A percentile compares a stretch with the other conserved stretches of the same genome.
Conservation (phyloP, 1,284 basidiomycete genomes). For the Filobasidium uniguttulatum region DNA sequence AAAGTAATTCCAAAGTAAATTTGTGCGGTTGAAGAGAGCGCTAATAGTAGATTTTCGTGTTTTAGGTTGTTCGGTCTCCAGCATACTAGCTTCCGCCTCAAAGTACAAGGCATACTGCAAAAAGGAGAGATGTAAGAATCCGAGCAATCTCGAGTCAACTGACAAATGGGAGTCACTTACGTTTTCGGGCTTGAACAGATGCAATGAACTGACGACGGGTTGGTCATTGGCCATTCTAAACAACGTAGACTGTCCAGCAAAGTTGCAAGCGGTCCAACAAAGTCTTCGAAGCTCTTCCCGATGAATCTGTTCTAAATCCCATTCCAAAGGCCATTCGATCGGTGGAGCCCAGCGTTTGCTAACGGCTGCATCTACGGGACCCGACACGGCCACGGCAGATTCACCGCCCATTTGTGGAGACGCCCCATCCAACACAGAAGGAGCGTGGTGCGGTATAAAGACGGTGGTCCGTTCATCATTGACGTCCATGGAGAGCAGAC, state of each 20-base stretch:
- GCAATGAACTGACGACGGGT: constrained; percentile 13
- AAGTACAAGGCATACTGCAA: constrained; percentile 21
- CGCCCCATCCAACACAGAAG: neutral
- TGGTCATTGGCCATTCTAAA: constrained; percentile 16
- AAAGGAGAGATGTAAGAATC: too few relatives aligned
- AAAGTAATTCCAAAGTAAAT: constrained; percentile 19
- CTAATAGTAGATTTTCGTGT: constrained; percentile 17
- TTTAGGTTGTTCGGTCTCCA: constrained; percentile 11
- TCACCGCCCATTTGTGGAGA: too few relatives aligned
- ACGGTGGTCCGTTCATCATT: constrained; percentile 9
- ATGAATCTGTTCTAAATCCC: constrained; percentile 15
- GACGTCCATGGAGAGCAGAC: constrained; percentile 12
- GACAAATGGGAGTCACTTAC: constrained; percentile 8
- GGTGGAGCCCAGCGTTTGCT: constrained; percentile 13
- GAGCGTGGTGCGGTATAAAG: constrained; percentile 9
- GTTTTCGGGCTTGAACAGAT: constrained; percentile 17
- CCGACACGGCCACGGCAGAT: too few relatives aligned
- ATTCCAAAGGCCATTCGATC: constrained; percentile 16
- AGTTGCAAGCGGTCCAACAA: constrained; percentile 20
- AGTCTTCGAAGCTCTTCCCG: constrained; percentile 23
- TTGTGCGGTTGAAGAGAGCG: constrained; percentile 19
- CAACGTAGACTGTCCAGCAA: constrained; percentile 18
- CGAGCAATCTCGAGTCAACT: neutral
- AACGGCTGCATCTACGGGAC: neutral
- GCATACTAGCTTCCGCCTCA: constrained; percentile 16